Conservation (phyloP, 345 rosid species). For the Salix koriyanagi region DNA sequence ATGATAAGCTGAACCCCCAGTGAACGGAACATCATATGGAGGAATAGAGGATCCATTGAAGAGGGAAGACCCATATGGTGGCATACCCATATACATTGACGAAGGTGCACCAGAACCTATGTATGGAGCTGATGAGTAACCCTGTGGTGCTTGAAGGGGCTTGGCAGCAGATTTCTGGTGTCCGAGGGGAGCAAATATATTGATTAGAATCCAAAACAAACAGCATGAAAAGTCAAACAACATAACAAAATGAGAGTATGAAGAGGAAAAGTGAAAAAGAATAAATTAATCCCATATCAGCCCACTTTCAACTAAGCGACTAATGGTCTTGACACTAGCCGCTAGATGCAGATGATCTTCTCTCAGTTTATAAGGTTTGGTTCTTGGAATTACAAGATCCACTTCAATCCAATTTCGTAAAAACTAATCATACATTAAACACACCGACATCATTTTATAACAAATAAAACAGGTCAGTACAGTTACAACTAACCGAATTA, state of each 20-base stretch:
- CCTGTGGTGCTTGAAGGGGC: constrained; percentile 62
- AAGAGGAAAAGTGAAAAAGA: not conserved
- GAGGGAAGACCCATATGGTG: constrained; percentile 85
- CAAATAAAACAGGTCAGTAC: not conserved
- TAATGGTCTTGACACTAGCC: too few relatives aligned
- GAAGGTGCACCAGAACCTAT: constrained; percentile 73
- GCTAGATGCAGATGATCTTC: not conserved
- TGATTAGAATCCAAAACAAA: not conserved
- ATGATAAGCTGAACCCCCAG: constrained; percentile 92
- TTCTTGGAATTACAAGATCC: not conserved
- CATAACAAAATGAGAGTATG: not conserved
- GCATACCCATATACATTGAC: constrained; percentile 79
- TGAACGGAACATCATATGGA: constrained; percentile 78
- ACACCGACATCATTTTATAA: not conserved
- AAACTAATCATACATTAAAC: not conserved
- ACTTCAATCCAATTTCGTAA: not conserved
- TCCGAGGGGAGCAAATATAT: not conserved
- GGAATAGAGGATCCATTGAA: constrained; percentile 79
- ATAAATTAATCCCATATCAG: not conserved
- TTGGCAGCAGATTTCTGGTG: constrained; percentile 74
- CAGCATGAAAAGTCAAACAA: not conserved
- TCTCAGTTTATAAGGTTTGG: not conserved
- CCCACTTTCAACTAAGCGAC: not conserved
- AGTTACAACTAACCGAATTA: constrained; percentile 44
- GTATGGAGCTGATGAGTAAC: constrained; percentile 70